Conservation (phyloP, 169 alveolate species). For the Plasmodium adleri region DNA sequence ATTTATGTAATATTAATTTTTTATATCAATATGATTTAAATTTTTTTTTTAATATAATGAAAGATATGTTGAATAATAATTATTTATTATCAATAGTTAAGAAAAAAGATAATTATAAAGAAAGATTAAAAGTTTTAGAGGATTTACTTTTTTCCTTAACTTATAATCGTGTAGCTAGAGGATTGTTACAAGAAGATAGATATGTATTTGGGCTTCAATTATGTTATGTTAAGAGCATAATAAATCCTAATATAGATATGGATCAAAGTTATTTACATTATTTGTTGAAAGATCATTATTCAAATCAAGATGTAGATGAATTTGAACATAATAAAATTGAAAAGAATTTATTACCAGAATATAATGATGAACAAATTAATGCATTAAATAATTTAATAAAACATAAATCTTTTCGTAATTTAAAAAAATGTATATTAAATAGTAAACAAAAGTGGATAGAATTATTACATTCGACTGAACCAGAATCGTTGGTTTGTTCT, state of each 20-base stretch:
- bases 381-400: conserved; percentile 25
- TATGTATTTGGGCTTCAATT: conserved; percentile 56
- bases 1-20: conserved; percentile 91
- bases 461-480: conserved; percentile 68
- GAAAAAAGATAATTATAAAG: conserved; percentile 76
- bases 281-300: conserved; percentile 76
- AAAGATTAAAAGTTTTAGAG: conserved; percentile 63
- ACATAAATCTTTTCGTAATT: conserved; percentile 49
- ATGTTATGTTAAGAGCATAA: conserved; percentile 66
- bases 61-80: conserved; percentile 76
- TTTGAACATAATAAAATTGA: conserved; percentile 14
- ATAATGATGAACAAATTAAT: conserved; percentile 65
- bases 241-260: conserved; percentile 20
- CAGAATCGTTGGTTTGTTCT: conserved; percentile 50
- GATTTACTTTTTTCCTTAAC: conserved; percentile 42
- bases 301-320: conserved; percentile 43
- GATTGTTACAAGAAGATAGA: conserved; percentile 74
- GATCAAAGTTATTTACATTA: conserved; percentile 27
- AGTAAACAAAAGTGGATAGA: conserved; percentile 60
- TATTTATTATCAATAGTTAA: conserved; percentile 73
- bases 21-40: conserved; percentile 95
- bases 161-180: conserved; percentile 71
- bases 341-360: conserved; percentile 52
- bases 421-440: conserved; percentile 37
- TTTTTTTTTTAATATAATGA: conserved; percentile 93